Percentiles rank a stretch among this genome's conserved stretches.
phyloP scores from a whole-genome alignment of 2,329 filamentous ascomycete genomes.

The Dactylellina parvicollis region DNA sequence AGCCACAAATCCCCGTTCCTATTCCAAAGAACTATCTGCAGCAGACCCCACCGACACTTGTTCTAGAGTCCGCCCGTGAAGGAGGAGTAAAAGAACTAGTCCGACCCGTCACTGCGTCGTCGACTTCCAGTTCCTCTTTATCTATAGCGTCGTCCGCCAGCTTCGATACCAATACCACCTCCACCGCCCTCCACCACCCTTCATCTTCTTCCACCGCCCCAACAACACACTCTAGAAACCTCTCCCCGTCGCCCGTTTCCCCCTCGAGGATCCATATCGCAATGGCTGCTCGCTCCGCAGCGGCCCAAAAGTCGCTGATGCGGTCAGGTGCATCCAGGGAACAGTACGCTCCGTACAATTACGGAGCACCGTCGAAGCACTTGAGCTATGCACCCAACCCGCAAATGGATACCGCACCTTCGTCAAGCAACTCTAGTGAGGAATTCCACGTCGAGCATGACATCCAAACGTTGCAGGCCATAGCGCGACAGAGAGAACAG shows the following conservation, averaged over 20 bases:
- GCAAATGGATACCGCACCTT: constrained; percentile 27
- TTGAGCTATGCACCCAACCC: constrained; percentile 10
- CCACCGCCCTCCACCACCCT: constrained; percentile 4
- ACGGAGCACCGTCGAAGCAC: constrained; percentile 2
- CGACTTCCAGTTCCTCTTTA: constrained; percentile 28
- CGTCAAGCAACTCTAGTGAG: constrained; percentile 47
- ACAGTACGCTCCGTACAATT: constrained; percentile 33
- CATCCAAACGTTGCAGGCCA: constrained; percentile 25
- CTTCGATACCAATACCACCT: constrained; percentile 11
- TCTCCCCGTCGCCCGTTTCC: constrained; percentile 7
- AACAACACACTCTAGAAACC: constrained; percentile 11
- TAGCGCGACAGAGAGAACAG: constrained; percentile 40
- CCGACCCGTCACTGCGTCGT: constrained; percentile 37
- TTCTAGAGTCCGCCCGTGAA: constrained; percentile 11
- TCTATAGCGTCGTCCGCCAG: constrained; percentile 26
- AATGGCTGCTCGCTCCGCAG: constrained; percentile 51
- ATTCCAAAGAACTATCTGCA: constrained; percentile 38
- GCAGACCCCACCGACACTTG: constrained; percentile 13
- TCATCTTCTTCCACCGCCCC: constrained; percentile 14
- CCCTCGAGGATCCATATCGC: neutral
- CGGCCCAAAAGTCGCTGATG: constrained; percentile 51
- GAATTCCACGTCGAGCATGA: constrained; percentile 40
- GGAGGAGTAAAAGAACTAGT: constrained; percentile 21
- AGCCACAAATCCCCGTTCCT: constrained; percentile 45
- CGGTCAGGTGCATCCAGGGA: constrained; percentile 35